phyloP scores from a whole-genome alignment of 148 eudicot genomes.

The Rhododendron williamsianum region DNA sequence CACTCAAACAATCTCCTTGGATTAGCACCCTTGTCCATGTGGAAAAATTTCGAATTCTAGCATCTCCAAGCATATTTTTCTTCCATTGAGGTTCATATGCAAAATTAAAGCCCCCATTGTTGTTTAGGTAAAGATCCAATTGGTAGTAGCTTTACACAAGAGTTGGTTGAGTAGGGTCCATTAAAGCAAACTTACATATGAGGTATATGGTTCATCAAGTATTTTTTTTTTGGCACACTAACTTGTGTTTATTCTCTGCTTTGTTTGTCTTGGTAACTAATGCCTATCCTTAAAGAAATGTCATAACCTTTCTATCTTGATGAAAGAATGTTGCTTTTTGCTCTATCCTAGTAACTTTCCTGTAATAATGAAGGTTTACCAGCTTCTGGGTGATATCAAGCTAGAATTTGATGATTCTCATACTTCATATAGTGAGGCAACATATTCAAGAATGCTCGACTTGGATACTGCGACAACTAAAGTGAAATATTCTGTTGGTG shows the following conservation, averaged over 20 bases:
- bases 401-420: constrained; percentile 58
- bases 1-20: constrained; percentile 5
- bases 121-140: neutral
- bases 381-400: constrained; percentile 71
- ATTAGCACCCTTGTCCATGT: neutral
- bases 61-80: neutral
- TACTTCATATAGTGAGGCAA: constrained; percentile 27
- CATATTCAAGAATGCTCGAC: constrained; percentile 66
- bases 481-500: constrained; percentile 55
- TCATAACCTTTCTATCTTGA: neutral
- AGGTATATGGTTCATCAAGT: neutral
- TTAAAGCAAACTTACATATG: neutral
- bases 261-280: neutral
- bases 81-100: neutral
- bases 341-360: constrained; percentile 4
- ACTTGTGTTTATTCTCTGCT: neutral
- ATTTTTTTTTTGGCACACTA: neutral
- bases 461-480: constrained; percentile 70
- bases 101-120: neutral
- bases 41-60: neutral
- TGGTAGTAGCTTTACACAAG: neutral
- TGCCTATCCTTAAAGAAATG: neutral
- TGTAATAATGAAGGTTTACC: constrained; percentile 52
- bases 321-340: neutral
- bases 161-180: neutral